A percentile compares a stretch with the other conserved stretches of the same genome.
phyloP scores from a whole-genome alignment of 176 grass and related monocot genomes.

The Rhynchospora pubera region DNA sequence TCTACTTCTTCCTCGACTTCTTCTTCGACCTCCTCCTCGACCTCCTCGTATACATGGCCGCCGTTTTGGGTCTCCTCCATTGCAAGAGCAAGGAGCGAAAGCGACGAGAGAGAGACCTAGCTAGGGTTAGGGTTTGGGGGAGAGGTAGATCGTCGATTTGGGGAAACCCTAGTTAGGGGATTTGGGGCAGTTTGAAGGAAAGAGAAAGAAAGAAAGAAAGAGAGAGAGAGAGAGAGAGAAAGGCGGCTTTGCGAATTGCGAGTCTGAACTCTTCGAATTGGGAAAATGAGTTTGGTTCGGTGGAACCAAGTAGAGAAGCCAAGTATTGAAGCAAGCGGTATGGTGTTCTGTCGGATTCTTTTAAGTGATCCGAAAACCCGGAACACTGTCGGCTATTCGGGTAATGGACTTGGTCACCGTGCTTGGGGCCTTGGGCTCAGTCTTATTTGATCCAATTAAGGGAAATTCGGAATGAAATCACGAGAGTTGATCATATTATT shows the following conservation, averaged over 20 bases:
- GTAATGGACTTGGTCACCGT: too few relatives aligned
- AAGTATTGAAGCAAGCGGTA: background rate
- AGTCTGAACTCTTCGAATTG: background rate
- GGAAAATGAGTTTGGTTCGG: background rate
- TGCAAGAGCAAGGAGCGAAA: conserved; percentile 9
- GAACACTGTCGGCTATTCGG: background rate
- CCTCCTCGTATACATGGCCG: conserved; percentile 56
- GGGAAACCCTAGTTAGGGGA: conserved; percentile 12
- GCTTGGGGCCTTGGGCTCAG: too few relatives aligned
- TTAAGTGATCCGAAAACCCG: background rate
- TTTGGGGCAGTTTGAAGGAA: background rate
- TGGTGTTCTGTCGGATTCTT: background rate
- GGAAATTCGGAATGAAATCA: too few relatives aligned
- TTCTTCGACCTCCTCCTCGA: conserved; percentile 46
- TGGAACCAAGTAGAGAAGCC: background rate
- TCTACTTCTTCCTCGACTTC: conserved; percentile 35
- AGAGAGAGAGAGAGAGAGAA: background rate
- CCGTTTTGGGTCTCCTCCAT: conserved; percentile 42
- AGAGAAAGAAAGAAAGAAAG: background rate
- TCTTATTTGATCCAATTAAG: too few relatives aligned
- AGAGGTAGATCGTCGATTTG: conserved; percentile 6
- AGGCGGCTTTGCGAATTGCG: conserved; percentile 11
- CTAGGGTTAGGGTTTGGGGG: background rate
- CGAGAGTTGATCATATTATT: too few relatives aligned
- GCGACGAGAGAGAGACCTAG: background rate